phyloP scores from a whole-genome alignment of 352 stramenopile species.

The Phytophthora citrophthora region DNA sequence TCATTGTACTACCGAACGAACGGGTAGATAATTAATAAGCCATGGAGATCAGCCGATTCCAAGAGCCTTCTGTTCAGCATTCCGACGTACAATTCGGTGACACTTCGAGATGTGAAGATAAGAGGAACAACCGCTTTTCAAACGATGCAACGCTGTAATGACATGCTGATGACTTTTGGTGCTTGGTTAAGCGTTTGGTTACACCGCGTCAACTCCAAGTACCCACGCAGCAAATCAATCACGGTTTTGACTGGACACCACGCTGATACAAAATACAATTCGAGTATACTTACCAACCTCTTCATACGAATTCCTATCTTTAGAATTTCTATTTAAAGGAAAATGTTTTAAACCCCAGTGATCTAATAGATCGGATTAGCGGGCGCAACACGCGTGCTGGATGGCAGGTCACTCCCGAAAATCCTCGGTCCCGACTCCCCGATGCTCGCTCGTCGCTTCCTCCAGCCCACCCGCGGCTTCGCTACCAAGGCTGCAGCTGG shows the following conservation, averaged over 20 bases:
- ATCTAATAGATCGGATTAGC: constrained; percentile 33
- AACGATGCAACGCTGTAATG: too few species aligned
- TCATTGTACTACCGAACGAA: too few species aligned
- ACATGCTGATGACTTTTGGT: too few species aligned
- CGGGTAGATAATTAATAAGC: too few species aligned
- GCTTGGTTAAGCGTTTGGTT: too few species aligned
- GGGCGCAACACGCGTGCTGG: constrained; percentile 6
- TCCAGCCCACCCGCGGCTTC: constrained; percentile 50
- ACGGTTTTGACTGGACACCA: background rate
- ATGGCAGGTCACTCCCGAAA: constrained; percentile 34
- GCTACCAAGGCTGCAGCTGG: constrained; percentile 45
- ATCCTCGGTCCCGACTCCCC: constrained; percentile 17
- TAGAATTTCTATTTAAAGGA: constrained; percentile 3
- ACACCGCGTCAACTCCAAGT: too few species aligned
- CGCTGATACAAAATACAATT: background rate
- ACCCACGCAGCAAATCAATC: background rate
- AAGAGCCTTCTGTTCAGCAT: too few species aligned
- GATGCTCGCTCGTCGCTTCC: constrained; percentile 45
- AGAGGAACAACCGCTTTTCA: too few species aligned
- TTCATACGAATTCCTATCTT: background rate
- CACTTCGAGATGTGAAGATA: too few species aligned
- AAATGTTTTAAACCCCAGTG: constrained; percentile 15
- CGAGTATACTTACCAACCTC: background rate
- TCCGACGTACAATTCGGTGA: too few species aligned
- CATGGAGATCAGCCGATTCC: too few species aligned